phyloP scores from a whole-genome alignment of 1,284 basidiomycete genomes.

The Gastroboletus turbinatus region DNA sequence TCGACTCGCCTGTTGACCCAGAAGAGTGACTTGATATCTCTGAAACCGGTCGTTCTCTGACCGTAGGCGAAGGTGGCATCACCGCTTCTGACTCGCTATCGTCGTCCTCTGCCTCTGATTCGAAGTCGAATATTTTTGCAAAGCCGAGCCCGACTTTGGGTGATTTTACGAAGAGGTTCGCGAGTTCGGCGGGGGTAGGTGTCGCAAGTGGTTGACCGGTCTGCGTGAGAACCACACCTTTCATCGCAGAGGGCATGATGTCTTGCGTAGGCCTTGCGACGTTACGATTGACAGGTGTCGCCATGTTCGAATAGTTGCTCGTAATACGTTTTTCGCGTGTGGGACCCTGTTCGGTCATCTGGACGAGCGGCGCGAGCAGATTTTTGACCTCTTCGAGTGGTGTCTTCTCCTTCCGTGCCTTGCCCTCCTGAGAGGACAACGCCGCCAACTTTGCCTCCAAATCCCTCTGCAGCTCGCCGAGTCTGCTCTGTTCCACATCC shows the following conservation, averaged over 20 bases:
- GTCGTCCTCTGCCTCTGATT: constrained; percentile 25
- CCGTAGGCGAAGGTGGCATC: constrained; percentile 33
- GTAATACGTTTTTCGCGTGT: constrained; percentile 31
- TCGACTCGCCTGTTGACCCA: constrained; percentile 22
- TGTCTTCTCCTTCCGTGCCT: constrained; percentile 53
- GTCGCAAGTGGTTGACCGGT: constrained; percentile 72
- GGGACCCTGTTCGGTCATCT: constrained; percentile 35
- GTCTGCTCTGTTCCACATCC: constrained; percentile 47
- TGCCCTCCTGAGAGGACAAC: constrained; percentile 41
- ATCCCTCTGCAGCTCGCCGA: constrained; percentile 46
- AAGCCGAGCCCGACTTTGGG: constrained; percentile 71
- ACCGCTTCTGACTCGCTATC: constrained; percentile 27
- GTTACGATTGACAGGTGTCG: constrained; percentile 42
- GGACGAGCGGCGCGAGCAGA: constrained; percentile 52
- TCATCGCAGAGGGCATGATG: constrained; percentile 67
- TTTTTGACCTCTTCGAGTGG: constrained; percentile 76
- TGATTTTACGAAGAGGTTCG: constrained; percentile 61
- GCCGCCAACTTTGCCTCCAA: constrained; percentile 46
- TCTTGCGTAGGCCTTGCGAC: constrained; percentile 33
- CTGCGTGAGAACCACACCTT: constrained; percentile 72
- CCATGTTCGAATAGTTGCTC: constrained; percentile 20
- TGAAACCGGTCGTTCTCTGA: constrained; percentile 29
- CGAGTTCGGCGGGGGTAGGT: constrained; percentile 62
- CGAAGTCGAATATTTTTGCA: constrained; percentile 70
- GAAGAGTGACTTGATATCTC: constrained; percentile 27